Evolutionary conservation across 1,284 basidiomycete species (phyloP).

Genomic region (Apiotrichum laibachii): DNA sequence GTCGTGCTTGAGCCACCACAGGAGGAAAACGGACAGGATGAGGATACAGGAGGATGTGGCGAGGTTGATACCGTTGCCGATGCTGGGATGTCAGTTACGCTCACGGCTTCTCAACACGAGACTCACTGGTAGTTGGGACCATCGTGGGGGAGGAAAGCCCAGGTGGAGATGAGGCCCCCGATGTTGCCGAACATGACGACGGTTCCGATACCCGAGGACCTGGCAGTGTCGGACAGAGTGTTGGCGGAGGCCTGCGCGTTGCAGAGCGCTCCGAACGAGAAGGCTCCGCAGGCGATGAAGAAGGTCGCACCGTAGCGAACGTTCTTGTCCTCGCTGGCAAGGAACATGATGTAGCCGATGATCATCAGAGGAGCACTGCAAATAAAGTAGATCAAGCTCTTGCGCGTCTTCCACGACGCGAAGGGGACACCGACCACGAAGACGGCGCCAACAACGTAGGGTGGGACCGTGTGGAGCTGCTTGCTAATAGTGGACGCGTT

Average conservation of each 20-base stretch:
- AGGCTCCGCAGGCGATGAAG: conserved; percentile 16
- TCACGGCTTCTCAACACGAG: too few species aligned
- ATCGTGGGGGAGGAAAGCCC: conserved; percentile 15
- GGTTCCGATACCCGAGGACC: conserved; percentile 11
- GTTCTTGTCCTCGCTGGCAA: conserved; percentile 16
- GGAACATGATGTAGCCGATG: conserved; percentile 39
- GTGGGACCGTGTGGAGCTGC: conserved; percentile 49
- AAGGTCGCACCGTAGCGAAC: conserved; percentile 20
- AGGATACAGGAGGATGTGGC: conserved; percentile 14
- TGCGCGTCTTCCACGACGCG: conserved; percentile 40
- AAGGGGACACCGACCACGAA: conserved; percentile 33
- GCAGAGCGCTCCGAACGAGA: conserved; percentile 15
- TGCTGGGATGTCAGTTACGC: neutral
- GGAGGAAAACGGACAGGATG: conserved; percentile 5
- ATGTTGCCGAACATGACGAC: conserved; percentile 20
- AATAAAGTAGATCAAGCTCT: conserved; percentile 35
- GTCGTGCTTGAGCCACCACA: conserved; percentile 8
- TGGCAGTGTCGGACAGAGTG: conserved; percentile 15
- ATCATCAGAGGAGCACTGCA: conserved; percentile 37
- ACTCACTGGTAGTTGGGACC: conserved; percentile 9
- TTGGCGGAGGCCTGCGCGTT: conserved; percentile 18
- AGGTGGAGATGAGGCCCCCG: conserved; percentile 19
- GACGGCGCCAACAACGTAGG: conserved; percentile 41
- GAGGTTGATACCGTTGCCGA: conserved; percentile 24
- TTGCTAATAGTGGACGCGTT: conserved; percentile 34